Percentiles rank a stretch among this genome's conserved stretches.
These are phyloP conservation scores for Tripterygium wilfordii DNA, from an alignment of 177 flowering plant genomes.

Conservation along the genomic window DNA sequence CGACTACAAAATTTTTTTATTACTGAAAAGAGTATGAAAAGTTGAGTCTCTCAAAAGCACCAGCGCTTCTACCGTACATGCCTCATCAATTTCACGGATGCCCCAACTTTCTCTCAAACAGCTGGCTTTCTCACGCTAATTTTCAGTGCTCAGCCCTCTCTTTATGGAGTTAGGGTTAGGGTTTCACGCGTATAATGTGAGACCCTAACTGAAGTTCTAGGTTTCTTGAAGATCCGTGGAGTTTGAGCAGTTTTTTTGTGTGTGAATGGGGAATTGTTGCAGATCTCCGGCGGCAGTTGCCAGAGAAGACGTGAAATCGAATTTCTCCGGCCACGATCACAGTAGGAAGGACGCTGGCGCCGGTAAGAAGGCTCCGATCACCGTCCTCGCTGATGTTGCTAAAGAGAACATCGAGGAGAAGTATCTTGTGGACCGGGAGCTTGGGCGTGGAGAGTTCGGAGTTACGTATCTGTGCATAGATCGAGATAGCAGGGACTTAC, in stretches of 20 bases:
- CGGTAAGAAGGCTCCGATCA: conserved; percentile 33
- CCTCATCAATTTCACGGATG: conserved; percentile 11
- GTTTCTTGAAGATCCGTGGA: not conserved
- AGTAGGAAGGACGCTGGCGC: conserved; percentile 30
- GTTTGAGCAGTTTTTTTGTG: not conserved
- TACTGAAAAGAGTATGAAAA: no score
- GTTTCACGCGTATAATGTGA: conserved; percentile 29
- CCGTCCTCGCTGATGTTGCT: conserved; percentile 34
- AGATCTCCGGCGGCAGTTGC: conserved; percentile 83
- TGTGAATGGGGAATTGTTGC: conserved; percentile 72
- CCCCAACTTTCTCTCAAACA: not conserved
- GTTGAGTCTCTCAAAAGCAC: conserved; percentile 12
- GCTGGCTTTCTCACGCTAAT: not conserved
- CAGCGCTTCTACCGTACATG: conserved; percentile 12
- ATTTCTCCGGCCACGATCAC: conserved; percentile 40
- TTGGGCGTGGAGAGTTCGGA: conserved; percentile 74
- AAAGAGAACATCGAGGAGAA: conserved; percentile 61
- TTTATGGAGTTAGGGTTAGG: no score
- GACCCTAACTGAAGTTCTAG: conserved; percentile 18
- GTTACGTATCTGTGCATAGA: conserved; percentile 67
- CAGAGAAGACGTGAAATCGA: conserved; percentile 66
- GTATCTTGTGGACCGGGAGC: conserved; percentile 61
- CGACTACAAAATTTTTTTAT: no score
- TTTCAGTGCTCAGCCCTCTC: not conserved
- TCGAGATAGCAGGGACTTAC: conserved; percentile 36